phyloP scores from a whole-genome alignment of 73 alveolate species.

The Paramecium biaurelia region DNA sequence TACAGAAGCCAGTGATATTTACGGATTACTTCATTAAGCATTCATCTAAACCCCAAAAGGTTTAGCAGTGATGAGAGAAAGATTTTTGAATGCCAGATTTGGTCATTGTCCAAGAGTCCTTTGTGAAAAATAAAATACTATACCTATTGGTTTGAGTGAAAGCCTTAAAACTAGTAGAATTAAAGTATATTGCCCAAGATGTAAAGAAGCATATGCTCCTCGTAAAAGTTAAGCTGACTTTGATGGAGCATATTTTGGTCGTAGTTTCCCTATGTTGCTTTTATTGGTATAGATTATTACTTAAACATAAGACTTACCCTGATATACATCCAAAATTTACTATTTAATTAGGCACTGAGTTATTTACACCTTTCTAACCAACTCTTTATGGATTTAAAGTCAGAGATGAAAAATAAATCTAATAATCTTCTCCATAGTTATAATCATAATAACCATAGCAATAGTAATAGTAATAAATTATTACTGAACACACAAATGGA shows the following conservation, averaged over 20 bases:
- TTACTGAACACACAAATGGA: background rate
- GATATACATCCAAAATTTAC: slow-evolving; percentile 39
- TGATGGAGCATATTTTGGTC: slow-evolving; percentile 96
- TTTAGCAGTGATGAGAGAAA: slow-evolving; percentile 88
- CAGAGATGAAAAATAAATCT: background rate
- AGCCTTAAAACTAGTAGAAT: slow-evolving; percentile 86
- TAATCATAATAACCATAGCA: background rate
- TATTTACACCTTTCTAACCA: slow-evolving; percentile 10
- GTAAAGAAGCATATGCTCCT: slow-evolving; percentile 93
- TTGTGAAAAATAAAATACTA: slow-evolving; percentile 82
- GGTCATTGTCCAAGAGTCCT: slow-evolving; percentile 93
- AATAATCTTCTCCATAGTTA: background rate
- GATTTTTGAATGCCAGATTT: slow-evolving; percentile 81
- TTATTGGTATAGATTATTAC: slow-evolving; percentile 44
- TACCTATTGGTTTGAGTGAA: slow-evolving; percentile 93
- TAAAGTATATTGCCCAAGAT: slow-evolving; percentile 91
- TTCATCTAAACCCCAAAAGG: slow-evolving; percentile 81
- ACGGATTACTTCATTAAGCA: slow-evolving; percentile 83
- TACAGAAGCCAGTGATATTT: slow-evolving; percentile 84
- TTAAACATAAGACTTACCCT: background rate
- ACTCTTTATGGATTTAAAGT: slow-evolving; percentile 37
- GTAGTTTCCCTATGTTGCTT: slow-evolving; percentile 79
- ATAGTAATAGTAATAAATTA: background rate
- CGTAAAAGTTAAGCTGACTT: slow-evolving; percentile 78
- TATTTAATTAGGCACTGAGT: background rate